Percentiles rank a stretch among this genome's conserved stretches.
Evolutionary conservation across 2,329 filamentous ascomycete species (phyloP).

Genomic region (Colletotrichum sp.): DNA sequence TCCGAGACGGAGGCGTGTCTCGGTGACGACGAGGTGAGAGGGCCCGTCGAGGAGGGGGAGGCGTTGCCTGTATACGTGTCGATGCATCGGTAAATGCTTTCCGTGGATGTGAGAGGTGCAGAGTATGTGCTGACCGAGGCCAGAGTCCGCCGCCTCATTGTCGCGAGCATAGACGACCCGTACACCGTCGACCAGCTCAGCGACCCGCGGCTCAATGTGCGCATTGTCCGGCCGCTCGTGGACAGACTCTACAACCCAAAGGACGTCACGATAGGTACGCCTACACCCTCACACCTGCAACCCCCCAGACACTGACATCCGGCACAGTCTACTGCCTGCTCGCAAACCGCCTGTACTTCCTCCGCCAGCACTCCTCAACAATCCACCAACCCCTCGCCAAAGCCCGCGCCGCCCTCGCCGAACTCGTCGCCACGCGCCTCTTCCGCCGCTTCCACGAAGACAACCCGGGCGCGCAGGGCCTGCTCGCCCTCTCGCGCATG

Average conservation of each 20-base stretch:
- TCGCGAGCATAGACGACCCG: slow-evolving; percentile 39
- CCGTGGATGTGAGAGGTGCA: background rate
- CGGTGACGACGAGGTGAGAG: background rate
- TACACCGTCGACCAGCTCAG: slow-evolving; percentile 65
- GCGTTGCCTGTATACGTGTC: slow-evolving; percentile 9
- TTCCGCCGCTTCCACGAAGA: slow-evolving; percentile 73
- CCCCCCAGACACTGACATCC: background rate
- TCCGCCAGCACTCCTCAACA: slow-evolving; percentile 68
- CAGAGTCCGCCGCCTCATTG: slow-evolving; percentile 16
- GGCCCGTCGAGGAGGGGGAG: background rate
- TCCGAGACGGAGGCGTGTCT: slow-evolving; percentile 19
- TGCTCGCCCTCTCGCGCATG: slow-evolving; percentile 70
- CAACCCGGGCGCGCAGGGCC: slow-evolving; percentile 63
- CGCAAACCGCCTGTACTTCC: slow-evolving; percentile 73
- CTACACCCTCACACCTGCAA: background rate
- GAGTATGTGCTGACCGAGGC: background rate
- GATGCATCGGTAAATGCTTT: slow-evolving; percentile 10
- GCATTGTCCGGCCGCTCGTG: slow-evolving; percentile 71
- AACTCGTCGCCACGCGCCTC: slow-evolving; percentile 70
- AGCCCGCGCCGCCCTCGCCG: slow-evolving; percentile 71
- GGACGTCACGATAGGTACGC: slow-evolving; percentile 66
- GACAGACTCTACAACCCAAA: slow-evolving; percentile 69
- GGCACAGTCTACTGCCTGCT: slow-evolving; percentile 70
- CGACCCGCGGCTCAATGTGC: slow-evolving; percentile 69
- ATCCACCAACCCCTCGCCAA: slow-evolving; percentile 74